These are phyloP conservation scores for Alternaria viburni DNA, from an alignment of 2,329 filamentous ascomycete species.

Conservation along the genomic window DNA sequence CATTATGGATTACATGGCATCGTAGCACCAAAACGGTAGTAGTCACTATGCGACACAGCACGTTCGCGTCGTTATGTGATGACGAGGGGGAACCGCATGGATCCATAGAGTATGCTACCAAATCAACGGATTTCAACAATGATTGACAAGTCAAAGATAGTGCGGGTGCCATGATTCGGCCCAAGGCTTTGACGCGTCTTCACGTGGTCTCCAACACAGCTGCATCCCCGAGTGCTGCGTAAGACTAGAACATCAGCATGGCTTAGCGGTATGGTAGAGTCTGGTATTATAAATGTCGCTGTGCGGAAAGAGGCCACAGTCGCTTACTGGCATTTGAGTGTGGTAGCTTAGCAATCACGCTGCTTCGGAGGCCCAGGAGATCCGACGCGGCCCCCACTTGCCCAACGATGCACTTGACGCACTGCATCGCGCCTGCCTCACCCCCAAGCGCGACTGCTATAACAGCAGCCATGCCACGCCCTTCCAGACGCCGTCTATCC, in stretches of 20 bases:
- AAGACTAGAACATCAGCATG: not conserved
- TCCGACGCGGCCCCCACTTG: not conserved
- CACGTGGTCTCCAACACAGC: not conserved
- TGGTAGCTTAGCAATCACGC: slow-evolving; percentile 1
- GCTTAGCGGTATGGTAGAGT: not conserved
- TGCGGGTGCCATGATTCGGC: not conserved
- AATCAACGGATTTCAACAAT: not conserved
- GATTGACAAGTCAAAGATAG: not conserved
- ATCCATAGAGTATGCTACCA: not conserved
- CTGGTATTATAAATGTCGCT: not conserved
- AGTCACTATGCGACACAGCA: not conserved
- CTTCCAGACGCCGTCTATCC: not conserved
- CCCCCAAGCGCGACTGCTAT: not conserved
- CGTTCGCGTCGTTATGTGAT: not conserved
- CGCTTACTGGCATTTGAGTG: not conserved
- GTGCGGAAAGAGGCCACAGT: not conserved
- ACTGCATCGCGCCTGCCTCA: not conserved
- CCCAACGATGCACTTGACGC: not conserved
- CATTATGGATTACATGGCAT: slow-evolving; percentile 27
- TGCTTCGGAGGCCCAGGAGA: not conserved
- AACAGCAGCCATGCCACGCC: slow-evolving; percentile 2
- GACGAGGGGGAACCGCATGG: not conserved
- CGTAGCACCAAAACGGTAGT: not conserved
- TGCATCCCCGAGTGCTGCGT: not conserved
- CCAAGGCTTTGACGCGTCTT: not conserved